A percentile compares a stretch with the other conserved stretches of the same genome.
Evolutionary conservation across 306 rosid species (phyloP).

Genomic region (Casuarina glauca): DNA sequence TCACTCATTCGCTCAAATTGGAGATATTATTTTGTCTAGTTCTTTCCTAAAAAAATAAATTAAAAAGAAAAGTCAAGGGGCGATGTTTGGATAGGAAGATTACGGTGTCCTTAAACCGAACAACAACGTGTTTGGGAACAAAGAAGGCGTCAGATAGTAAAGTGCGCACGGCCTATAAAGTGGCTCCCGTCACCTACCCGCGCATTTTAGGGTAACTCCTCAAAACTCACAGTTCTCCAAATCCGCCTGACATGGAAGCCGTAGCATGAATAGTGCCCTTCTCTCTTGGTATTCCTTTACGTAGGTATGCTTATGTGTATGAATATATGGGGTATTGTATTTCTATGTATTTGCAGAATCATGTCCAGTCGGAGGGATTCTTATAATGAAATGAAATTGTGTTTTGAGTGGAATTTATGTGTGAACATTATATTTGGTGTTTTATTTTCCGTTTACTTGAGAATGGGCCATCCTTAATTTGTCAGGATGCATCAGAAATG

Average conservation of each 20-base stretch:
- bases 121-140: neutral
- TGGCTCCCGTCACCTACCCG: neutral
- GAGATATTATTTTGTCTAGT: no score
- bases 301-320: neutral
- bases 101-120: neutral
- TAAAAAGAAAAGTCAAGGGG: neutral
- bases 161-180: constrained; percentile 7
- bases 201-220: constrained; percentile 14
- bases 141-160: constrained; percentile 14
- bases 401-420: neutral
- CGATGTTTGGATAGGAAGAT: neutral
- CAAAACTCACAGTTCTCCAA: neutral
- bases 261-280: neutral
- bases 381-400: neutral
- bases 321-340: neutral
- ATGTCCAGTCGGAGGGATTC: neutral
- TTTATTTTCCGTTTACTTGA: neutral
- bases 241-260: neutral
- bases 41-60: neutral
- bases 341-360: neutral
- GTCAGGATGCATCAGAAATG: neutral
- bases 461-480: constrained; percentile 1
- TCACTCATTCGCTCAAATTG: neutral
- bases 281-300: neutral
- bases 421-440: neutral